Evolutionary conservation across 768 basidiomycete genomes (phyloP).

Genomic region (Agaricus bisporus): DNA sequence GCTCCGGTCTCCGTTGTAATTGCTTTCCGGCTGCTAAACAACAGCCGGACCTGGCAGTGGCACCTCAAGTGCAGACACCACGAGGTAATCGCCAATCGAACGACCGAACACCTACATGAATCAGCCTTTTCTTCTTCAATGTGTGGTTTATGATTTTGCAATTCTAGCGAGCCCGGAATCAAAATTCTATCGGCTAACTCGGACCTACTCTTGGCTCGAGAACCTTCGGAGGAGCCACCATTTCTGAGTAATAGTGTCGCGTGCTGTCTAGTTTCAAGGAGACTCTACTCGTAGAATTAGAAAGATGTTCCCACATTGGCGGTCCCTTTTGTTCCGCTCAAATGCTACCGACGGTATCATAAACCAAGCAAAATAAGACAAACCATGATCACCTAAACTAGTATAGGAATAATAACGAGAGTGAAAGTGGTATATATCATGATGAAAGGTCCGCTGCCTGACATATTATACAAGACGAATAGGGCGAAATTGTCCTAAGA

Average conservation of each 20-base stretch:
- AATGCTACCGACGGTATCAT: slow-evolving; percentile 3
- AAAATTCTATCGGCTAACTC: too few species aligned
- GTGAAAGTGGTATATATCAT: not conserved
- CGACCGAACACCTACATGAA: too few species aligned
- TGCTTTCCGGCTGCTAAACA: slow-evolving; percentile 3
- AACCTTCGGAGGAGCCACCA: not conserved
- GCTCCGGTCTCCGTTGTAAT: slow-evolving; percentile 15
- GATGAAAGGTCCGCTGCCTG: not conserved
- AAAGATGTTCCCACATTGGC: not conserved
- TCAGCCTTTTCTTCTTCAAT: too few species aligned
- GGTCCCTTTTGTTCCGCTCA: not conserved
- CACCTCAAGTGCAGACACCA: not conserved
- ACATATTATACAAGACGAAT: slow-evolving; percentile 1
- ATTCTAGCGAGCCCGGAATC: too few species aligned
- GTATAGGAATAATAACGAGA: not conserved
- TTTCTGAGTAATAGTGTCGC: too few species aligned
- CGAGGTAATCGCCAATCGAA: too few species aligned
- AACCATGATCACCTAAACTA: slow-evolving; percentile 5
- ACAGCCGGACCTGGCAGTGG: not conserved
- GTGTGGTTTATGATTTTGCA: too few species aligned
- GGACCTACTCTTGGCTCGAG: not conserved
- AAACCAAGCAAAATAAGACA: not conserved
- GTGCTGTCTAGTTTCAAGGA: not conserved
- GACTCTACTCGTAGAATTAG: not conserved
- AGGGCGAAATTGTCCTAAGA: not conserved